phyloP scores from a whole-genome alignment of 202 grass and related monocot species.

The Zizania palustris region DNA sequence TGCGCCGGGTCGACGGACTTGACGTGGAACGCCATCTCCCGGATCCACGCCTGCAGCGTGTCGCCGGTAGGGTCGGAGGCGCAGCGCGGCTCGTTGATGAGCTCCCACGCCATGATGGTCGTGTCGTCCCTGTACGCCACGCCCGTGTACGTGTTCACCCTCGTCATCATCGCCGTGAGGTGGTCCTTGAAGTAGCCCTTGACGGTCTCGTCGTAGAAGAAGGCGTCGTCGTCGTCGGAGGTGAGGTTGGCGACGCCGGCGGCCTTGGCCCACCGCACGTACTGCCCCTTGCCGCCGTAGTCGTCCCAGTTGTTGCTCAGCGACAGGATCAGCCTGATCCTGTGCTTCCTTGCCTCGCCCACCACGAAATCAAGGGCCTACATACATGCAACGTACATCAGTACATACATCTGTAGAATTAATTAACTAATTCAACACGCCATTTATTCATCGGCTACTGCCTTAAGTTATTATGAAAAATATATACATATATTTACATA shows the following conservation, averaged over 20 bases:
- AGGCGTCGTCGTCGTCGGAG: conserved; percentile 63
- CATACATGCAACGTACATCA: no score
- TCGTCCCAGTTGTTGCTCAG: conserved; percentile 68
- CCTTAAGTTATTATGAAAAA: neutral
- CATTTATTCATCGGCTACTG: neutral
- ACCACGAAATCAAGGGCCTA: conserved; percentile 82
- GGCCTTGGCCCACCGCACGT: conserved; percentile 61
- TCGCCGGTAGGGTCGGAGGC: conserved; percentile 55
- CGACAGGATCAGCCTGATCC: conserved; percentile 59
- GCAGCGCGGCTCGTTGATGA: conserved; percentile 76
- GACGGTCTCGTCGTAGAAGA: conserved; percentile 58
- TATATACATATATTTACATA: neutral
- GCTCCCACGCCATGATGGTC: conserved; percentile 77
- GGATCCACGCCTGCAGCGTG: conserved; percentile 70
- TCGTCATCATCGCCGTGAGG: conserved; percentile 57
- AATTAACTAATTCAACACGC: neutral
- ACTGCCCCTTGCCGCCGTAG: conserved; percentile 73
- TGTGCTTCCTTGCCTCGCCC: conserved; percentile 65
- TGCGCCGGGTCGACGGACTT: conserved; percentile 65
- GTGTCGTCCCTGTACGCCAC: conserved; percentile 74
- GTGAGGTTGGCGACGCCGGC: conserved; percentile 47
- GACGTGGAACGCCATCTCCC: conserved; percentile 75
- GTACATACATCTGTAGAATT: neutral
- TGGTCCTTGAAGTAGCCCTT: conserved; percentile 64
- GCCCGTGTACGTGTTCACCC: conserved; percentile 64